Evolutionary conservation across 139 green algal genomes (phyloP), one percentile per base, ranked within the genome.

Genomic region (Chlorokybus atmophyticus): DNA sequence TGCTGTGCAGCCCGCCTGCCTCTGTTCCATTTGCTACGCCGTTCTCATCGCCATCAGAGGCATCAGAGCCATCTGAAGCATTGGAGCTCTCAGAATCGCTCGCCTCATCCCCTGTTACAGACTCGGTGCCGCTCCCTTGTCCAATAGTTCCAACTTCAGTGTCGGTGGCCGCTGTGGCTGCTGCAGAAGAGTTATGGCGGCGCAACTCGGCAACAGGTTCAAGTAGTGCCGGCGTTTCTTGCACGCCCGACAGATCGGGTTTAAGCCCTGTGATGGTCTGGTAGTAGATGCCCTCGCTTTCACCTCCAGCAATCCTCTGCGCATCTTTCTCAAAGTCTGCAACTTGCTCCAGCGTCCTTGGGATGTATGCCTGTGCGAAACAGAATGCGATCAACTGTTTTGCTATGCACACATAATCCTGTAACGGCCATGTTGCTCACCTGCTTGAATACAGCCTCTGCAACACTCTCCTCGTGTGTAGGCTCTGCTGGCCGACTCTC

Each of bases 201-300:
- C n/a, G n/a, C n/a, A n/a, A n/a, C n/a, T n/a, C n/a, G n/a, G n/a
- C n/a, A n/a, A n/a, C n/a, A n/a, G n/a, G n/a, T n/a, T 44, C 29
- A 2, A 81, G 54, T 32, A 79, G 27, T 5, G 39, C 49, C 10
- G 75, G 67, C 40, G 29, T 25, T 0, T 64, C 32, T 0, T 74
- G 62, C 1, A 86, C 61, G 17, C 61, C 87, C 3, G 82, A 83
- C 66, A 94, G 79, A 68, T 95, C 87, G 1, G 64, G 39, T 41
- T 78, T 81, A 71, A 96, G 82, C 44, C 88, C 85, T 2, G 76
- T 80, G 21, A 94, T 73, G 0, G 68, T 73, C 47, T 66, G 65
- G 68, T 95, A 98, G 75, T 94, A 98, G 57, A 98, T 93, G 32
- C 87, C 88, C 71, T 96, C 80, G 38, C 38, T 55, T 28, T 55